Evolutionary conservation across 768 basidiomycete species (phyloP).

Genomic region (Gymnopilus junonius): DNA sequence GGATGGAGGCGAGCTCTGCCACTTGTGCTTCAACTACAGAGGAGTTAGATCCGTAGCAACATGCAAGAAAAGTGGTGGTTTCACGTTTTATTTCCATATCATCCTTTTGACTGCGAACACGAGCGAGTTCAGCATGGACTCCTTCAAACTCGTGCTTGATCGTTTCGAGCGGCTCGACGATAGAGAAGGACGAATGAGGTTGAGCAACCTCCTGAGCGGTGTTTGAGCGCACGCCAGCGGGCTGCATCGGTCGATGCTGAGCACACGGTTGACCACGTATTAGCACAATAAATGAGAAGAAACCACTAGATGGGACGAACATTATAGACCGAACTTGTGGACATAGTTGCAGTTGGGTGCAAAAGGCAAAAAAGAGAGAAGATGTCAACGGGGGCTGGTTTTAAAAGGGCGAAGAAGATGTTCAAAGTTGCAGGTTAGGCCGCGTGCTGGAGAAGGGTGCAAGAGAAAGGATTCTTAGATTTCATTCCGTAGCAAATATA

Average conservation of each 20-base stretch:
- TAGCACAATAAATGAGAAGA: neutral
- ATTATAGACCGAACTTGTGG: conserved; percentile 31
- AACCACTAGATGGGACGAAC: conserved; percentile 20
- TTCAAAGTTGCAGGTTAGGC: conserved; percentile 10
- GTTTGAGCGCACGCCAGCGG: conserved; percentile 42
- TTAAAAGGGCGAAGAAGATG: conserved; percentile 14
- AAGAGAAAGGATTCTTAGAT: conserved; percentile 25
- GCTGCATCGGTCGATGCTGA: conserved; percentile 54
- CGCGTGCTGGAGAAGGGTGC: conserved; percentile 20
- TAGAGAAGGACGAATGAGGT: conserved; percentile 43
- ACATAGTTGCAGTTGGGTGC: conserved; percentile 22
- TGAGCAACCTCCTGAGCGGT: conserved; percentile 35
- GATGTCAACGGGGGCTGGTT: neutral
- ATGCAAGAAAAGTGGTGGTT: conserved; percentile 27
- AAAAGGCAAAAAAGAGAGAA: neutral
- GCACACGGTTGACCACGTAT: neutral
- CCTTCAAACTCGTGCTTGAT: conserved; percentile 83
- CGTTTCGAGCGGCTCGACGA: conserved; percentile 68
- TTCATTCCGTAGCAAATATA: conserved; percentile 27
- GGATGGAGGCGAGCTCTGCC: conserved; percentile 78
- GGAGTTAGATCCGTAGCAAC: conserved; percentile 1
- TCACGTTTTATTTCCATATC: conserved; percentile 82
- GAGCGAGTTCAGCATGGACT: conserved; percentile 61
- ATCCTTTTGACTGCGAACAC: conserved; percentile 72
- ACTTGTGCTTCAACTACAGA: conserved; percentile 69